Base-by-base conservation (phyloP, 1,139 yeast genomes). In the Wickerhamomyces sp. region DNA sequence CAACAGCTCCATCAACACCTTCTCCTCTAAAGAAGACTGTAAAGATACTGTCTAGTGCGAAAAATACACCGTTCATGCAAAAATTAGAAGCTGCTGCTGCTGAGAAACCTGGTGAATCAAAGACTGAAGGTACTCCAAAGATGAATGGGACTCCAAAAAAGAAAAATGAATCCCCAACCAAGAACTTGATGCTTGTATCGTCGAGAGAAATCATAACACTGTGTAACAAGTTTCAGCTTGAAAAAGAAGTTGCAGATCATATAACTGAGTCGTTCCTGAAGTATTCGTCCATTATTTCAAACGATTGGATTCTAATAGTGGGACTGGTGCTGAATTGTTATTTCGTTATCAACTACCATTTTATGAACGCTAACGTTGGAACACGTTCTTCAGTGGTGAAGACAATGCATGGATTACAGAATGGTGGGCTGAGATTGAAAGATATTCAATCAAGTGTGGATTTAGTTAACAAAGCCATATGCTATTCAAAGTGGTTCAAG, bases 231-330 rank as follows among this genome's bases (percentile, higher is more conserved):
- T 83, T 84, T 58, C 78, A 77, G 58, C 68, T 84, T 31, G 87
- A 88, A 1, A 67, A 73, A 13, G 68, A 71, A 1, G 66, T 76
- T 7, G 77, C 88, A 0, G 68, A 70, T 31, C 63, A 68, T 37
- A 68, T 84, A 48, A 53, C 82, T 11, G 73, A 72, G 35, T 74
- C 81, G 0, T 83, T 75, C 52, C 64, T 71, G 35, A 63, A 68
- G 3, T 79, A 79, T 52, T 71, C 75, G 37, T 72, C 74, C 41
- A 77, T 78, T 53, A 74, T 82, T 43, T 75, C 76, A 41, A 79
- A 76, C 46, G 84, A 82, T 39, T 84, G 90, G 88, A 78, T 81
- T 14, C 61, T 84, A 30, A 78, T 84, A 1, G 81, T 87, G 60
- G 91, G 90, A 0, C 61, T 84, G 51, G 70, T 83, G 1, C 71